Base-by-base conservation (phyloP, 495 filamentous ascomycete genomes). In the Xylaria venustula region DNA sequence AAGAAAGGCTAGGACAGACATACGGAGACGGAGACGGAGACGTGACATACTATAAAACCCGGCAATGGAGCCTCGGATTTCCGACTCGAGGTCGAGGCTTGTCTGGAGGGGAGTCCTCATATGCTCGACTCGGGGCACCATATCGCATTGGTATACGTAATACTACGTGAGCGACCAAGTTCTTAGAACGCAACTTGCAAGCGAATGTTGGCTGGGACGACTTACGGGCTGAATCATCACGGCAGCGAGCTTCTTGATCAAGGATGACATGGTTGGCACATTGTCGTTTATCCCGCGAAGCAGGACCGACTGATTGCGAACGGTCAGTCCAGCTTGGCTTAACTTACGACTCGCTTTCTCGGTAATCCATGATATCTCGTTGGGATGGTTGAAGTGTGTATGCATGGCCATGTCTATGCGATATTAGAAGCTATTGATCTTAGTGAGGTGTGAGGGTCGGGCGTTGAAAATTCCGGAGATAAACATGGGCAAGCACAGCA, bases 351-450 rank as follows among this genome's bases (percentile, higher is more conserved):
- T 76, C 6, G 84, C 85, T 51, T 71, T 64, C 46, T 71, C 67
- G 3, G 75, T 82, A n/a, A 86, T 69, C 85, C 85, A 87, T 22
- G 79, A 81, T 44, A 86, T 81, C 67, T 87, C 85, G 51, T 75
- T 74, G 12, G 81, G 77, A 55, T 85, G 82, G 60, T 87, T 86
- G 71, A 87, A 84, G 66, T 87, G 85, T 0, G 85, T 87, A 61
- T 87, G 85, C 52, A 83, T 62, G 15, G 82, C 82, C 51, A 87
- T 44, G 40, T 55, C 53, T 55, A 12, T 25, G 36, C 23, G 17
- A n/a, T 15, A 22, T 54, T 8, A 54, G 51, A 14, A 14, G 23
- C 15, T 54, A 3, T 8, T 22, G 22, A 4, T 7, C 17, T 9
- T 23, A 9, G 11, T 6, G 22, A 41, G 8, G 15, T n/a, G 4